These are phyloP conservation scores for Ophiognomonia clavigignenti-juglandacearum DNA, from an alignment of 2,329 filamentous ascomycete species.

Conservation along the genomic window DNA sequence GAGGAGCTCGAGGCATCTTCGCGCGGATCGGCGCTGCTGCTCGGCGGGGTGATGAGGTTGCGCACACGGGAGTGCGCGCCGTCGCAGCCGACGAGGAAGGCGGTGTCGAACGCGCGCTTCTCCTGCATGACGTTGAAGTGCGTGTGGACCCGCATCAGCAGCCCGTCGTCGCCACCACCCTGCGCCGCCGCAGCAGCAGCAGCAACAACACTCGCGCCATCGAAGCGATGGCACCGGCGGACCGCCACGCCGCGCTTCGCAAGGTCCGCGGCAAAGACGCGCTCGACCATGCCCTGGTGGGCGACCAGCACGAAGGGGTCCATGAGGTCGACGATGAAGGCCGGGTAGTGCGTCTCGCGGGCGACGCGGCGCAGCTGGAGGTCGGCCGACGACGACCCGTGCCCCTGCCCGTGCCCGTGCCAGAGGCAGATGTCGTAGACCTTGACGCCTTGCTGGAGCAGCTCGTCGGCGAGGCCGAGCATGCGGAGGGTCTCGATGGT, in stretches of 20 bases:
- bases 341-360: constrained; percentile 23
- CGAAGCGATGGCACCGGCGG: constrained; percentile 25
- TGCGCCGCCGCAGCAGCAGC: too few relatives aligned
- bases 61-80: constrained; percentile 68
- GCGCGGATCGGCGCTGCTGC: constrained; percentile 46
- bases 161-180: too few relatives aligned
- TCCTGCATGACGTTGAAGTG: constrained; percentile 31
- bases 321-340: constrained; percentile 27
- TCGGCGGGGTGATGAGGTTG: constrained; percentile 45
- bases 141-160: constrained; percentile 43
- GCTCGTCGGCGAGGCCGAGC: constrained; percentile 58
- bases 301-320: constrained; percentile 29
- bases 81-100: constrained; percentile 28
- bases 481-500: constrained; percentile 68
- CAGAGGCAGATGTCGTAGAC: constrained; percentile 55
- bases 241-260: constrained; percentile 44
- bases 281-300: constrained; percentile 59
- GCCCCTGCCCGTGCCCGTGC: not conserved
- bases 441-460: constrained; percentile 57
- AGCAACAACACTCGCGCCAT: constrained; percentile 32
- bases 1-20: too few relatives aligned
- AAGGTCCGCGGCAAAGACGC: constrained; percentile 50
- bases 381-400: not conserved
- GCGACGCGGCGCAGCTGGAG: constrained; percentile 54
- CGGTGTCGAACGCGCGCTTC: constrained; percentile 18